Evolutionary conservation across 148 eudicot species (phyloP).

Genomic region (Rhododendron molle): DNA sequence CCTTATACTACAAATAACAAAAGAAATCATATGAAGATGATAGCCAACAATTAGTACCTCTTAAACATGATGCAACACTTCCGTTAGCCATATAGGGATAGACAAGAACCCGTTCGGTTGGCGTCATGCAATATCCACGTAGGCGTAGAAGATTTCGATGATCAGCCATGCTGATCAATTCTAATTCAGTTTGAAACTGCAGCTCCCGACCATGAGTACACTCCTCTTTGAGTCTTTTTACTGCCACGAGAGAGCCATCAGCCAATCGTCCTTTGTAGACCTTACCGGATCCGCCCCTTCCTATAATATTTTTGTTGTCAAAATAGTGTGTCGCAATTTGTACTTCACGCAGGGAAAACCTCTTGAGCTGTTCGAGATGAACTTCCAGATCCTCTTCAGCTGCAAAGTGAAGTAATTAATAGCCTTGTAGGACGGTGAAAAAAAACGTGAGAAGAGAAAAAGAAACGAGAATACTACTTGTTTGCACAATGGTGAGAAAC

Average conservation of each 20-base stretch:
- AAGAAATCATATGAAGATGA: background rate
- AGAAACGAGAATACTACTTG: background rate
- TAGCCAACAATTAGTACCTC: background rate
- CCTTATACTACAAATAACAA: background rate
- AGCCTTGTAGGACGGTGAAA: background rate
- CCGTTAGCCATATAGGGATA: background rate
- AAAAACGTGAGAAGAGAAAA: background rate
- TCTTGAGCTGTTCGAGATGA: conserved; percentile 72
- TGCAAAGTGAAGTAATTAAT: conserved; percentile 23
- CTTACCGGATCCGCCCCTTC: conserved; percentile 84
- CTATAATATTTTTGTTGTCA: conserved; percentile 58
- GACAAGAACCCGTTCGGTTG: background rate
- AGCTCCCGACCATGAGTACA: conserved; percentile 69
- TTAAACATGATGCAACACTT: background rate
- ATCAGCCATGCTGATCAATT: conserved; percentile 86
- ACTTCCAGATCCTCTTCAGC: conserved; percentile 88
- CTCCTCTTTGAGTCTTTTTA: conserved; percentile 77
- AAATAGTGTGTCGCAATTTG: conserved; percentile 76
- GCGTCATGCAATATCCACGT: conserved; percentile 62
- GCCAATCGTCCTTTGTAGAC: conserved; percentile 80
- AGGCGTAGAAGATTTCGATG: conserved; percentile 73
- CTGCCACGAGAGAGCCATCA: conserved; percentile 76
- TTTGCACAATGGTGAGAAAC: background rate
- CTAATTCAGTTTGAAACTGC: conserved; percentile 85
- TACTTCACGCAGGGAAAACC: conserved; percentile 68